Evolutionary conservation across 352 stramenopile species (phyloP).

Genomic region (Phytophthora boehmeriae): DNA sequence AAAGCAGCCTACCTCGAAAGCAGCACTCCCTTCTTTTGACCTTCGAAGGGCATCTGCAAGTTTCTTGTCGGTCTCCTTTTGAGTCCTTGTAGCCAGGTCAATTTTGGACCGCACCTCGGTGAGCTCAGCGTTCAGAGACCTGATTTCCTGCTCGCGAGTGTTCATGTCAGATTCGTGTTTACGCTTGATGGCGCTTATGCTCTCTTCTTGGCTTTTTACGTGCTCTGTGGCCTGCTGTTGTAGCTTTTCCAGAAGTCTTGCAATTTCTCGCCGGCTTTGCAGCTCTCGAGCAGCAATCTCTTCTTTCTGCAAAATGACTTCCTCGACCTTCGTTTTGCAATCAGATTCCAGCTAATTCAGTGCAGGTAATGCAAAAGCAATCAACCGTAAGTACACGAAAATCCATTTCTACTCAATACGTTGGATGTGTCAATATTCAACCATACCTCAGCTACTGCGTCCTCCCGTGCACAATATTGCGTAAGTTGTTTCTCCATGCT

Average conservation of each 20-base stretch:
- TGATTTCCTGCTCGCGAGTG: constrained; percentile 58
- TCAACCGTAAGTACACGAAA: not conserved
- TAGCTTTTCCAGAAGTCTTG: constrained; percentile 63
- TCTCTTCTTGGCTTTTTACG: constrained; percentile 58
- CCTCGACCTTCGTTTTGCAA: constrained; percentile 74
- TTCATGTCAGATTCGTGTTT: constrained; percentile 52
- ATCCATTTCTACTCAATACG: not conserved
- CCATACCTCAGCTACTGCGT: constrained; percentile 70
- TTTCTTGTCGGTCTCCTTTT: constrained; percentile 64
- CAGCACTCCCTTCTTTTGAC: constrained; percentile 42
- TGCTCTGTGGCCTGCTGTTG: constrained; percentile 53
- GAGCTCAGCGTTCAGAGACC: constrained; percentile 48
- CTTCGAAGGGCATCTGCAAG: constrained; percentile 42
- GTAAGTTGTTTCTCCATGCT: constrained; percentile 86
- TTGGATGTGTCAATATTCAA: no score
- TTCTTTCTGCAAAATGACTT: constrained; percentile 77
- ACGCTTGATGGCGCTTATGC: constrained; percentile 22
- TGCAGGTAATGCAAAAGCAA: not conserved
- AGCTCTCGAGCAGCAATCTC: constrained; percentile 72
- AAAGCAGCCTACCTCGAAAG: constrained; percentile 48
- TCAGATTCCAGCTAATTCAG: constrained; percentile 63
- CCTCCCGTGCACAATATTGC: constrained; percentile 75
- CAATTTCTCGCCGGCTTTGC: constrained; percentile 73
- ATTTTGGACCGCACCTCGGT: constrained; percentile 60
- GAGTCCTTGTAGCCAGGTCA: constrained; percentile 45